Conservation (phyloP, 441 rosid genomes). For the Populus hybrid region DNA sequence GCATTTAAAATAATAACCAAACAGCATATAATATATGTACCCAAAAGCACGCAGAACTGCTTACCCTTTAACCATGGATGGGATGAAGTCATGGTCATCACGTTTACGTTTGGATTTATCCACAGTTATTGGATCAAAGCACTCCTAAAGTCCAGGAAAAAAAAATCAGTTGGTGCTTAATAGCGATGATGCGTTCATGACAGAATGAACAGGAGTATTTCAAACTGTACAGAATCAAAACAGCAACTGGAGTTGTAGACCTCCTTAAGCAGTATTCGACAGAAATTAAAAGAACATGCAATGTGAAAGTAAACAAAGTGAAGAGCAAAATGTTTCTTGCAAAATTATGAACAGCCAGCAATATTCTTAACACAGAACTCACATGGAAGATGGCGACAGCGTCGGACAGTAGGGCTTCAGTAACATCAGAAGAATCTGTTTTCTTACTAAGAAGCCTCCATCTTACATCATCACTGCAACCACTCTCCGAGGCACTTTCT, state of each 20-base stretch:
- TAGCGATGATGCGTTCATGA: background rate
- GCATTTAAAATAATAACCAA: background rate
- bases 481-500: constrained; percentile 35
- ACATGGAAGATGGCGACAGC: constrained; percentile 81
- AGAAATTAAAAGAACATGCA: background rate
- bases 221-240: background rate
- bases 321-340: background rate
- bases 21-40: background rate
- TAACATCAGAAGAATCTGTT: constrained; percentile 47
- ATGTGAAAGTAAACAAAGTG: background rate
- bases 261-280: background rate
- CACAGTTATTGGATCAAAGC: constrained; percentile 78
- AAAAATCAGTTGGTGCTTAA: constrained; percentile 2
- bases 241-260: background rate
- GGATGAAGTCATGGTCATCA: constrained; percentile 61
- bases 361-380: constrained; percentile 22
- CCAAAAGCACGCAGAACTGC: constrained; percentile 17
- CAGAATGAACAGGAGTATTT: background rate
- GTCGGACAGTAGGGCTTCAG: constrained; percentile 48
- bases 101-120: constrained; percentile 31
- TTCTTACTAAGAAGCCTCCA: constrained; percentile 86
- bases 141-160: constrained; percentile 43
- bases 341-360: constrained; percentile 6
- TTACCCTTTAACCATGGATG: constrained; percentile 86
- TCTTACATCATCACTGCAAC: constrained; percentile 48